phyloP scores from a whole-genome alignment of 2,329 filamentous ascomycete species.

The Cladophialophora exuberans region DNA sequence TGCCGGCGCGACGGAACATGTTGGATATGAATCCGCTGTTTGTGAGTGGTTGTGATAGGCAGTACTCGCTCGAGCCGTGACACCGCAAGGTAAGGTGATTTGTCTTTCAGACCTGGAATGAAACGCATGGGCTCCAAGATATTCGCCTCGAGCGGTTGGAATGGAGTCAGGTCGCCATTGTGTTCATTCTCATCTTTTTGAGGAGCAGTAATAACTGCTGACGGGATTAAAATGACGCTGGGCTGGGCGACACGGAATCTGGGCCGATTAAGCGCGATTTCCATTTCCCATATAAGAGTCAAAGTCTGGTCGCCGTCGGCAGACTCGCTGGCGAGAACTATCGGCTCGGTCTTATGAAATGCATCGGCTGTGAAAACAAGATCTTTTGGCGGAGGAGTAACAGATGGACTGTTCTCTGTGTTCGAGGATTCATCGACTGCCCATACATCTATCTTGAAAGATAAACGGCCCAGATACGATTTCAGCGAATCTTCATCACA shows the following conservation, averaged over 20 bases:
- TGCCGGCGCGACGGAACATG: conserved; percentile 58
- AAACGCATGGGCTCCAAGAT: conserved; percentile 59
- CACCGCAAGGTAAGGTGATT: conserved; percentile 60
- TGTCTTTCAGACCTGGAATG: conserved; percentile 51
- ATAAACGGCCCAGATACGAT: conserved; percentile 52
- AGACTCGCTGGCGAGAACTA: conserved; percentile 49
- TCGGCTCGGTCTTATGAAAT: conserved; percentile 45
- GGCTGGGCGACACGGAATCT: conserved; percentile 60
- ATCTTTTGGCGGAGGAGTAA: conserved; percentile 39
- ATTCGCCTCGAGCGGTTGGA: conserved; percentile 60
- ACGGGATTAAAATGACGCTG: conserved; percentile 53
- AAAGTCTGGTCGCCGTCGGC: conserved; percentile 45
- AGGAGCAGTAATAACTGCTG: conserved; percentile 45
- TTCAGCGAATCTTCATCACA: conserved; percentile 54
- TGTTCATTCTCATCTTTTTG: conserved; percentile 42
- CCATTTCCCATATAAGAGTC: conserved; percentile 47
- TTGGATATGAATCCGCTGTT: conserved; percentile 56
- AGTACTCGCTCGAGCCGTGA: conserved; percentile 60
- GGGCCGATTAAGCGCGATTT: conserved; percentile 48
- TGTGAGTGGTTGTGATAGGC: conserved; percentile 53
- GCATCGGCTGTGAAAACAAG: conserved; percentile 48
- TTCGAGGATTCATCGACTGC: conserved; percentile 40
- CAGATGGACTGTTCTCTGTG: conserved; percentile 39
- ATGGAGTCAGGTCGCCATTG: conserved; percentile 57
- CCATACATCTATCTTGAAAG: conserved; percentile 56